These are phyloP conservation scores for Myxozyma melibiosi DNA, from an alignment of 805 yeast genomes.

Conservation along the genomic window DNA sequence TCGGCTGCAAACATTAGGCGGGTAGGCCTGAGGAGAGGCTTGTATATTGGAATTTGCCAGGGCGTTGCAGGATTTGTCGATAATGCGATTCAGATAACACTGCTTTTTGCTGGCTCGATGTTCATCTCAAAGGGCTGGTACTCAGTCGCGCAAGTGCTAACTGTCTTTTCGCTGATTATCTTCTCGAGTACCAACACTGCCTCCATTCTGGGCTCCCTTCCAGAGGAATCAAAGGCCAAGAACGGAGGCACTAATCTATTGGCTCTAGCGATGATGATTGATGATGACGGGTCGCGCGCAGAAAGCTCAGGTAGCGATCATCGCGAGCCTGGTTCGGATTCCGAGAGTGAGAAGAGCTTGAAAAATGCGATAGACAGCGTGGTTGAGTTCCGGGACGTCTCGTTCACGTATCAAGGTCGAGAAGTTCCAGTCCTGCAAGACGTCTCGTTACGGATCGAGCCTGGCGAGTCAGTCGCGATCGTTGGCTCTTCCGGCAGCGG, in stretches of 20 bases:
- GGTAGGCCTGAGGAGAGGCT: slow-evolving; percentile 35
- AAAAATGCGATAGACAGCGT: background rate
- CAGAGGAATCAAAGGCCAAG: slow-evolving; percentile 78
- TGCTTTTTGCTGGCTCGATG: slow-evolving; percentile 78
- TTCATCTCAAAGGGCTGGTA: slow-evolving; percentile 66
- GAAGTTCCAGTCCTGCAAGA: slow-evolving; percentile 37
- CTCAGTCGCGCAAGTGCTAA: slow-evolving; percentile 58
- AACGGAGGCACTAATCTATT: slow-evolving; percentile 36
- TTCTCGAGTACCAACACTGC: slow-evolving; percentile 72
- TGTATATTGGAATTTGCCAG: slow-evolving; percentile 28
- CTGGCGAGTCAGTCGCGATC: slow-evolving; percentile 61
- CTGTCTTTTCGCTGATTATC: slow-evolving; percentile 69
- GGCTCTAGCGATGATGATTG: slow-evolving; percentile 18
- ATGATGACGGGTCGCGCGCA: background rate
- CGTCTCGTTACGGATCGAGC: slow-evolving; percentile 48
- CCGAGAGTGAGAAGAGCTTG: background rate
- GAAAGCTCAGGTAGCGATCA: background rate
- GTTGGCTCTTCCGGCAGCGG: slow-evolving; percentile 92
- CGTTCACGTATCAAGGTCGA: slow-evolving; percentile 42
- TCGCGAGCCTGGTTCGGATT: background rate
- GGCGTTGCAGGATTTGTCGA: slow-evolving; percentile 48
- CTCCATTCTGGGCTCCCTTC: slow-evolving; percentile 63
- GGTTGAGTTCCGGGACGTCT: slow-evolving; percentile 50
- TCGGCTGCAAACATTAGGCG: slow-evolving; percentile 9
- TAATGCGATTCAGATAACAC: slow-evolving; percentile 57